Evolutionary conservation across 2,329 filamentous ascomycete genomes (phyloP).

Genomic region (Colletotrichum orbiculare): DNA sequence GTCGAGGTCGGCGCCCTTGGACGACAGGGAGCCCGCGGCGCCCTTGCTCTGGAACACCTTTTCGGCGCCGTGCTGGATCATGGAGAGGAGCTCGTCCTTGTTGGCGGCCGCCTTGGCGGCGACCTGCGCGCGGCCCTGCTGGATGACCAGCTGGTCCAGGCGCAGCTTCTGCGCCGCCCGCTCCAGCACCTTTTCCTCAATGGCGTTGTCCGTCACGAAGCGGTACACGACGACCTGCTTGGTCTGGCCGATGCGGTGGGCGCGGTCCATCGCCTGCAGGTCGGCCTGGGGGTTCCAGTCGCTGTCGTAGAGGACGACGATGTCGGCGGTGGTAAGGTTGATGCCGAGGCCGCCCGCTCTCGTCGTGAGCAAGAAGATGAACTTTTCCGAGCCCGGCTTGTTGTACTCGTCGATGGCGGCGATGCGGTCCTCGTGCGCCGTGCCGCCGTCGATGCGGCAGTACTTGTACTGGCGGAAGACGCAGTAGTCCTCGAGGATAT

Average conservation of each 20-base stretch:
- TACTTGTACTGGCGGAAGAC: conserved; percentile 96
- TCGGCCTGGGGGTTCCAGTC: conserved; percentile 99
- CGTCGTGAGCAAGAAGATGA: conserved; percentile 94
- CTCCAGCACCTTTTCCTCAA: conserved; percentile 98
- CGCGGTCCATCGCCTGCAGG: conserved; percentile 98
- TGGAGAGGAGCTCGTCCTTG: conserved; percentile 94
- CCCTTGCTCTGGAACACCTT: conserved; percentile 86
- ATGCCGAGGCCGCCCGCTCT: conserved; percentile 96
- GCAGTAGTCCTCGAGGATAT: conserved; percentile 98
- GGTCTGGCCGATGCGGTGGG: conserved; percentile 97
- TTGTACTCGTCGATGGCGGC: conserved; percentile 99
- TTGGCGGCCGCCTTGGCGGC: conserved; percentile 91
- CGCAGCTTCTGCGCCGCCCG: conserved; percentile 96
- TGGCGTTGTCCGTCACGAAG: conserved; percentile 97
- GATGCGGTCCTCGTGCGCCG: conserved; percentile 97
- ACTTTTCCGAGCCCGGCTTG: conserved; percentile 93
- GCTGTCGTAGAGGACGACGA: conserved; percentile 95
- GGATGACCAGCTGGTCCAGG: conserved; percentile 96
- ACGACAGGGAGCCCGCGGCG: conserved; percentile 68
- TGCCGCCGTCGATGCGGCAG: conserved; percentile 96
- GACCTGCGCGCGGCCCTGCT: conserved; percentile 93
- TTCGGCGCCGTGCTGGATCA: conserved; percentile 99
- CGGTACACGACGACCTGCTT: conserved; percentile 98
- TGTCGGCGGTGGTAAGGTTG: conserved; percentile 94
- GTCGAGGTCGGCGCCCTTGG: conserved; percentile 71